Evolutionary conservation across 2,329 filamentous ascomycete species (phyloP), one percentile per base, ranked within the genome.

Genomic region (Thyridium curvatum): DNA sequence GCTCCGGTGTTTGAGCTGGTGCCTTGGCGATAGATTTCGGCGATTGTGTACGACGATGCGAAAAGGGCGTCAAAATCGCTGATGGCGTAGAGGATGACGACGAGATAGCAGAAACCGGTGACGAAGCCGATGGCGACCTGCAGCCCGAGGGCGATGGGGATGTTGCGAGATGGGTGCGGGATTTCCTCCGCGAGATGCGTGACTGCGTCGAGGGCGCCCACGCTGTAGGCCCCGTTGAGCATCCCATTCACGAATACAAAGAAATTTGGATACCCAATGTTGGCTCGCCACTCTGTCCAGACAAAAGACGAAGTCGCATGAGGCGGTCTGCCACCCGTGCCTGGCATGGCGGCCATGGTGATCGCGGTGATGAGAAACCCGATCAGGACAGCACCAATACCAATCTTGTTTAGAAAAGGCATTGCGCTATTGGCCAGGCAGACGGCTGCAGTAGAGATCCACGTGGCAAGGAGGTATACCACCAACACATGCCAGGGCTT

Each of bases 181-280:
- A 83, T 80, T 54, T 84, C 80, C 54, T 85, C 80, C 0, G 77
- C 74, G 31, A 84, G 54, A 52, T 84, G 82, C 2, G 74, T 75
- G 1, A 78, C 74, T 35, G 77, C 75, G 51, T 86, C 82, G 1
- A 79, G 75, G 2, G 77, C 75, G 7, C 81, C 83, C 10, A 86
- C 74, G 33, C 76, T 74, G 52, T 77, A 86, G 3, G 82, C 82
- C 10, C 80, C 82, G 49, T 86, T 86, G n/a, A 65, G 55, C 62
- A 66, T 66, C 2, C 62, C 62, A 0, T 55, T 52, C 4, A 62
- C 50, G 35, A 68, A 68, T 2, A 67, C 63, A 40, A 68, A 64
- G 0, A 62, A 64, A 26, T 64, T 46, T 0, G 59, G 55, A 33
- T 66, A 68, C 13, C 65, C 65, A 33, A 64, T 59, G 28, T 56